Evolutionary conservation across 2,329 filamentous ascomycete species (phyloP).

Genomic region (Dactylellina parvicollis): DNA sequence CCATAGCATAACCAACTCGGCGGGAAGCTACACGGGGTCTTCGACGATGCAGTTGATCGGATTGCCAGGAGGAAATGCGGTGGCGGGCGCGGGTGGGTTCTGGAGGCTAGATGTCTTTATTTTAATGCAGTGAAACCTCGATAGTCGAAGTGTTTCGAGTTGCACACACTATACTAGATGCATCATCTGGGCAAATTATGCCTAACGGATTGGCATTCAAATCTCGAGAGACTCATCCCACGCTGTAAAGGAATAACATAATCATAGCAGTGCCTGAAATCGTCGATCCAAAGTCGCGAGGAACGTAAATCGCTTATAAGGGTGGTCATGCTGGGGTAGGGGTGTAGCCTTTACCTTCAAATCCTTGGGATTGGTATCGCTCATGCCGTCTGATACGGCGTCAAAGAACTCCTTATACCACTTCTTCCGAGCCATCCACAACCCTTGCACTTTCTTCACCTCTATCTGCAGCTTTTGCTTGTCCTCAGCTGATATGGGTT

Average conservation of each 20-base stretch:
- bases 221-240: slow-evolving; percentile 22
- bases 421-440: slow-evolving; percentile 55
- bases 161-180: slow-evolving; percentile 50
- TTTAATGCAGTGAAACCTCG: slow-evolving; percentile 43
- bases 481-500: slow-evolving; percentile 55
- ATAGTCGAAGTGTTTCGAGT: slow-evolving; percentile 52
- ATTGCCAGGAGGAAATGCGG: neutral
- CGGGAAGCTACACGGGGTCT: slow-evolving; percentile 41
- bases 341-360: slow-evolving; percentile 41
- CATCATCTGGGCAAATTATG: slow-evolving; percentile 42
- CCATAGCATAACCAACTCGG: slow-evolving; percentile 33
- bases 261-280: slow-evolving; percentile 28
- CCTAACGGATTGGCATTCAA: slow-evolving; percentile 14
- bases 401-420: slow-evolving; percentile 58
- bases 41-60: slow-evolving; percentile 2
- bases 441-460: slow-evolving; percentile 53
- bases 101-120: slow-evolving; percentile 19
- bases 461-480: slow-evolving; percentile 56
- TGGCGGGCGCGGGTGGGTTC: slow-evolving; percentile 6
- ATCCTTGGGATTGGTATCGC: slow-evolving; percentile 55
- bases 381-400: slow-evolving; percentile 52
- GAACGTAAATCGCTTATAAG: slow-evolving; percentile 20
- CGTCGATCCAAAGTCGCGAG: slow-evolving; percentile 21
- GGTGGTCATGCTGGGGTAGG: slow-evolving; percentile 19
- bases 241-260: slow-evolving; percentile 8